Evolutionary conservation across 352 stramenopile species (phyloP), one percentile per base, ranked within the genome.

Genomic region (Plasmopara muralis): DNA sequence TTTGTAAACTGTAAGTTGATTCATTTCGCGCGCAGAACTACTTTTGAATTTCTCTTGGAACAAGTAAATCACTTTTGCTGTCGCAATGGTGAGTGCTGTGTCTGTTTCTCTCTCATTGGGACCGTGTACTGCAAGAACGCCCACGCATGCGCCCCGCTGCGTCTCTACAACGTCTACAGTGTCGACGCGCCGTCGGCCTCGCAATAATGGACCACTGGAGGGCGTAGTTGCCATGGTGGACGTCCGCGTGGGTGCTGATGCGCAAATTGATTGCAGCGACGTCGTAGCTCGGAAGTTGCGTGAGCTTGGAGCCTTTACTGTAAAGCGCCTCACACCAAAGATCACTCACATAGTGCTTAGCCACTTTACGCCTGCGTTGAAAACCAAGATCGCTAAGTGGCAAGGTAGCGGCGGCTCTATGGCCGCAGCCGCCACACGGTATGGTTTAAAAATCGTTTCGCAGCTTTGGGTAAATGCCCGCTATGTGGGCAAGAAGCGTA

Each of bases 381-480:
- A 87, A 60, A 64, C 74, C 43, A 87, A 86, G 55, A 72, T 89
- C 20, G 62, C 60, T 37, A 83, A 87, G 52, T 87, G 77, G 74
- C 67, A 85, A 50, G 55, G 55, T n/a, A 53, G 66, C 37, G 64
- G 69, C 0, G 64, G 50, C 43, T 66, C 51, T 45, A 69, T 58
- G 58, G 65, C 41, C 47, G 70, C 37, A n/a, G 57, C 37, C 4
- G 62, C 37, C 34, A 67, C 47, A 9, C 44, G 70, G 1, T 65
- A 53, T 28, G 63, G 83, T n/a, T 40, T 93, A 8, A 70, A 87
- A 31, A 84, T 90, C 35, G 83, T 89, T n/a, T 85, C 77, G n/a
- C 79, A 87, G 54, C 64, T 90, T 14, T 93, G 79, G 83, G 83
- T 93, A 9, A 87, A 93, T 40, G 77, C 75, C 8, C 90, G 83